Base-by-base conservation (phyloP, 176 grass and related monocot genomes). In the Ananas comosus region DNA sequence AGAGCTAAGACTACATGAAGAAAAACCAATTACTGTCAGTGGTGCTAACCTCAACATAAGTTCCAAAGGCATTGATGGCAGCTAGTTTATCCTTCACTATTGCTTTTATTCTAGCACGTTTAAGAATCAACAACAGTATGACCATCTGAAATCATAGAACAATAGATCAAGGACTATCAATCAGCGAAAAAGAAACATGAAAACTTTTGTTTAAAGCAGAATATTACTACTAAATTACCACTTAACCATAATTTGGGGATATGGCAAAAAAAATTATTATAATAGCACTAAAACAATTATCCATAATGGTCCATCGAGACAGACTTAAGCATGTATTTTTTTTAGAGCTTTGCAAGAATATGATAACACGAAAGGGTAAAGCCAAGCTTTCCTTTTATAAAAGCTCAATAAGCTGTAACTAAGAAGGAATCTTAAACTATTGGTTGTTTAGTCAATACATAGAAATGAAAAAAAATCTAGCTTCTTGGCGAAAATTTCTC, bases 51-150 rank as follows among this genome's bases (percentile, higher is more conserved):
- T 96, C 88, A 48, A 96, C 83, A 12, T 96, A 96, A 72, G 81
- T 85, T 80, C 93, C 93, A 83, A 96, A 96, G 61, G 93, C 86
- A 66, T 90, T 83, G 69, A 69, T 61, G n/a, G 93, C 85, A 53
- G 93, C 78, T 69, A 78, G 81, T 77, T 90, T 89, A 27, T 96
- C 81, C 79, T 87, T 96, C 33, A 96, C 93, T 69, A 96, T 42
- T 80, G 86, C 79, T 92, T 92, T 96, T 83, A 92, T 81, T 83
- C 86, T 89, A 51, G 71, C 49, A n/a, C 93, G 85, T 86, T 96
- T 96, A 71, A 96, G 81, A 72, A 96, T 92, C 67, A 96, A 66
- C 50, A 74, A 82, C 29, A 96, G 81, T 65, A 96, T 87, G 50
- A 92, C 86, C 86, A 96, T 87, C 93, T 96, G 76, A 68, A 77